Evolutionary conservation across 768 basidiomycete genomes (phyloP), one percentile per base, ranked within the genome.

Genomic region (Lanmaoa pseudosensibilis): DNA sequence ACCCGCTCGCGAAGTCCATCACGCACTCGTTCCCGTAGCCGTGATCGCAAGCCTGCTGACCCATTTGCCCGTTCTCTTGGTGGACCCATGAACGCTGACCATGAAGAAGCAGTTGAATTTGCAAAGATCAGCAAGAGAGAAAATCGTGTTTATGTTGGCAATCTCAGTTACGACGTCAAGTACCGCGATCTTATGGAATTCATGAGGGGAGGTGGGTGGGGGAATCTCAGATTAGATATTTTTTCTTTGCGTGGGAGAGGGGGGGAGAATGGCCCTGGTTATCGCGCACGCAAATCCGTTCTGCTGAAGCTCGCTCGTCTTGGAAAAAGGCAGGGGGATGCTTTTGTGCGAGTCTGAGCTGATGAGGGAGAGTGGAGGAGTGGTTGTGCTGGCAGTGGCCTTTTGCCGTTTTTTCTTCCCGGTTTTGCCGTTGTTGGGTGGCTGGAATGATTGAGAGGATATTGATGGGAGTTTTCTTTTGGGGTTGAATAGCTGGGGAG

Each of bases 121-220:
- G 86, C 94, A 68, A 95, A 97, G 74, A 83, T 88, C 70, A 94
- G 91, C 88, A 93, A 95, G 83, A 85, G 92, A 78, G 97, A 98
- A 82, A 94, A 98, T 74, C 83, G 96, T 65, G 94, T 98, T 68
- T 99, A 99, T 69, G 93, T 98, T 74, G 96, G 97, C 70, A 99
- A 99, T 75, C 85, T 99, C 76, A 93, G 92, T 72, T 99, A 98
- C 81, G 92, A 96, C 74, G 92, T 94, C 86, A 95, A 89, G 78
- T 98, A 96, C 79, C 85, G 94, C 77, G 97, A 98, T 80, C 82
- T 99, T 75, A 94, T 95, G 85, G 94, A 98, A 86, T 98, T 97
- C 74, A 96, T 97, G 94, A 84, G 92, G 88, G 92, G 92, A 94
- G 94, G 95, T 97, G 92, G 89, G 95, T 94, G 78, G 85, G 84